Evolutionary conservation across 768 basidiomycete genomes (phyloP), one percentile per base, ranked within the genome.

Genomic region (Podaxis pistillaris): DNA sequence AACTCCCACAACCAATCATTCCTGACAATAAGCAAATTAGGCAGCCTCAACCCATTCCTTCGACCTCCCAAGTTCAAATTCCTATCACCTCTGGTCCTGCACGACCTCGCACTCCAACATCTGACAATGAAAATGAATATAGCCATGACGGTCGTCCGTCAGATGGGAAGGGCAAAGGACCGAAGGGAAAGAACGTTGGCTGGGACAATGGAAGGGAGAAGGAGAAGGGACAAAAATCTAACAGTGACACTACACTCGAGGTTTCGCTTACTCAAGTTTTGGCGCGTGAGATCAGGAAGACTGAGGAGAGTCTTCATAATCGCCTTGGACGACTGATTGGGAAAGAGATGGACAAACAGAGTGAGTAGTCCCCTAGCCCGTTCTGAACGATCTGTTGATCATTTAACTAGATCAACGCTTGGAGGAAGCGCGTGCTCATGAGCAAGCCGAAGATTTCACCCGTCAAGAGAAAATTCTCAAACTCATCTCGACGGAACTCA

Each of bases 381-480:
- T 62, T 53, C 51, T 60, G 53, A 55, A 58, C 68, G 37, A 64
- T 50, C 56, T 56, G 13, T 52, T 26, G 53, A 47, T 22, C 53
- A 50, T 8, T 28, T 8, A 19, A 26, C 63, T 71, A 94, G 93
- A 94, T 69, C 86, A 88, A 83, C 90, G 91, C 47, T 78, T 94
- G 66, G 93, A 94, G 69, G 93, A 94, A 49, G 86, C 86, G 55
- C 88, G 91, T 64, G 82, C 81, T 26, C 84, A 86, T 62, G 91
- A 93, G 66, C 90, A 92, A 70, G 81, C 86, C 9, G 89, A 89
- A 65, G 92, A 94, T 70, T 91, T 92, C 64, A 80, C 86, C 41
- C 86, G 93, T 13, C 92, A 95, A 74, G 93, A 95, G 76, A 93
- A 90, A 73, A 91, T 94, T 64, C 78, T 94, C 69, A 94, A 94